A percentile compares a stretch with the other conserved stretches of the same genome.
Evolutionary conservation across 116 monocot species (phyloP).

Genomic region (Posidonia oceanica): DNA sequence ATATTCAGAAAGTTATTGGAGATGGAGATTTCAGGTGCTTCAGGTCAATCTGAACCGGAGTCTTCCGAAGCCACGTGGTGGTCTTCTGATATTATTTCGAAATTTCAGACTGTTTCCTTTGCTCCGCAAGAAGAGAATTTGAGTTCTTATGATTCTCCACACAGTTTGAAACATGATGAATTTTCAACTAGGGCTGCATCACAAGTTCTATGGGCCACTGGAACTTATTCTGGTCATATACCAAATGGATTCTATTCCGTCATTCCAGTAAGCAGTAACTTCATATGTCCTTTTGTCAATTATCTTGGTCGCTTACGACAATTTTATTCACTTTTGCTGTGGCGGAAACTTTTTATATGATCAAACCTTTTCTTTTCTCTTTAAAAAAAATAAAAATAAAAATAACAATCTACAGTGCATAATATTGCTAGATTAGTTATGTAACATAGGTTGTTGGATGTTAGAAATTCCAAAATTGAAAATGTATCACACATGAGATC

Average conservation of each 20-base stretch:
- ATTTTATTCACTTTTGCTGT: not conserved
- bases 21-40: constrained; percentile 51
- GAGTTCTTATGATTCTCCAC: constrained; percentile 12
- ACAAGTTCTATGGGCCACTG: constrained; percentile 82
- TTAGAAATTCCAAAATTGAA: not conserved
- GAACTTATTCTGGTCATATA: constrained; percentile 56
- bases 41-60: constrained; percentile 29
- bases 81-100: constrained; percentile 32
- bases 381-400: not conserved
- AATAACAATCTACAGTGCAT: not conserved
- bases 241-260: constrained; percentile 99
- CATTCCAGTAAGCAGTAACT: constrained; percentile 27
- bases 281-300: not conserved
- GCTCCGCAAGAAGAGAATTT: constrained; percentile 15
- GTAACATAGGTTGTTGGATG: not conserved
- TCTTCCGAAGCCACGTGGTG: constrained; percentile 33
- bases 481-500: too few relatives aligned
- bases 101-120: constrained; percentile 33
- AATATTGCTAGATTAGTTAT: not conserved
- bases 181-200: constrained; percentile 48
- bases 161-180: constrained; percentile 22
- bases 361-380: not conserved
- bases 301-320: not conserved
- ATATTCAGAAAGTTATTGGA: constrained; percentile 15
- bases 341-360: not conserved